Evolutionary conservation across 2,329 filamentous ascomycete species (phyloP).

Genomic region (Apiospora hydei): DNA sequence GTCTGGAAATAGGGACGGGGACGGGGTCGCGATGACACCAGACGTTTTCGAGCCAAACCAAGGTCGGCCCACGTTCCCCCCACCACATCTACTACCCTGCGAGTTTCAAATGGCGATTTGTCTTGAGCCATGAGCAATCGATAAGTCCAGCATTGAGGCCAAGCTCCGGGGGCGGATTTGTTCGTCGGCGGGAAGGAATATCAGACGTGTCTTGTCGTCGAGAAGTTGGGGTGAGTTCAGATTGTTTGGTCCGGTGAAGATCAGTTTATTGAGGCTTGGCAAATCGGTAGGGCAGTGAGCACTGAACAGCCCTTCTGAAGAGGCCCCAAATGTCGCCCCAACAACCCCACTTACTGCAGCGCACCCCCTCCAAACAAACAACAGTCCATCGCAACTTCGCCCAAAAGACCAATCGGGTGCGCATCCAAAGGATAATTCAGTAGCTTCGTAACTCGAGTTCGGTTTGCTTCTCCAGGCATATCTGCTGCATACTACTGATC

Average conservation of each 20-base stretch:
- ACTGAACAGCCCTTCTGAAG: neutral
- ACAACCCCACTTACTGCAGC: neutral
- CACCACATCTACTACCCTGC: neutral
- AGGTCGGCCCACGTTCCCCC: constrained; percentile 10
- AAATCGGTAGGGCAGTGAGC: neutral
- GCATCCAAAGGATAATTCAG: neutral
- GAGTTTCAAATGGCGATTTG: constrained; percentile 5
- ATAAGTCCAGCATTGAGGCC: neutral
- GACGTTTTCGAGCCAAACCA: neutral
- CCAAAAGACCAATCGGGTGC: neutral
- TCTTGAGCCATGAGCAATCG: neutral
- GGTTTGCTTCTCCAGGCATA: neutral
- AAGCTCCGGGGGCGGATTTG: neutral
- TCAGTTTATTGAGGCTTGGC: neutral
- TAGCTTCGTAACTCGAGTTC: neutral
- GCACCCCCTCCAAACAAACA: neutral
- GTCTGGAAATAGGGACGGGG: constrained; percentile 13
- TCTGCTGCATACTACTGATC: neutral
- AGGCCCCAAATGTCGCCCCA: neutral
- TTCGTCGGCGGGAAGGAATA: neutral
- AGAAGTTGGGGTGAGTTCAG: neutral
- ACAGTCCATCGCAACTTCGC: neutral
- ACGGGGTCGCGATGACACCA: neutral
- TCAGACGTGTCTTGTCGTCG: neutral
- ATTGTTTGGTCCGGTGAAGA: neutral